Base-by-base conservation (phyloP, 305 asterid genomes). In the Fraxinus albicans region DNA sequence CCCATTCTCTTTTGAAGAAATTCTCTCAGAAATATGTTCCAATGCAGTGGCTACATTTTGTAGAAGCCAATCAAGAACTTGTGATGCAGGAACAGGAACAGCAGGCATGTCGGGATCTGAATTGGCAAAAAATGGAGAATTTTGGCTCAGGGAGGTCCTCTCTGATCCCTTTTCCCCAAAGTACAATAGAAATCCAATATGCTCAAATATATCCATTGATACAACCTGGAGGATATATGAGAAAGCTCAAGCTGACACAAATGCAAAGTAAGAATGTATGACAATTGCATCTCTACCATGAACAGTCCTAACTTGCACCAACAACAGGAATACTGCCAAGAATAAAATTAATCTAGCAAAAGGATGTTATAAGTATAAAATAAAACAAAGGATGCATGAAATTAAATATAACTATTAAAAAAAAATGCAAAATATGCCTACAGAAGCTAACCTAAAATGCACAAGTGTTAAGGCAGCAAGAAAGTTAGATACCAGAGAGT, bases 51-150 rank as follows among this genome's bases (percentile, higher is more conserved):
- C 90, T 81, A 96, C 91, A 85, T 85, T 93, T 81, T 95, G 95
- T 81, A 96, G 84, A 88, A 96, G 96, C 98, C 98, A 96, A 27
- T 95, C 98, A 23, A 93, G 96, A 87, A 96, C 95, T 90, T 96
- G 98, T 72, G 98, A 79, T 31, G 94, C 98, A 70, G 96, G 95
- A 82, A 95, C 97, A 79, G 99, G 99, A 84, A 88, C 97, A 83
- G 97, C 98, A 44, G 98, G 98, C 99, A 96, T 96, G 88, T 93
- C 97, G 34, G 98, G 98, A 84, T 96, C 98, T 35, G 98, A 96
- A 90, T 96, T 96, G n/a, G 98, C 97, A 79, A 95, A 96, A 86
- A 95, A 96, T 21, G 99, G 97, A 81, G 98, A 90, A 78, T 86
- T 91, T 83, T 96, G 99, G 90, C 99, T 91, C 87, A 96, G 83